Conservation (phyloP, 306 rosid genomes). For the Medicago arabica region DNA sequence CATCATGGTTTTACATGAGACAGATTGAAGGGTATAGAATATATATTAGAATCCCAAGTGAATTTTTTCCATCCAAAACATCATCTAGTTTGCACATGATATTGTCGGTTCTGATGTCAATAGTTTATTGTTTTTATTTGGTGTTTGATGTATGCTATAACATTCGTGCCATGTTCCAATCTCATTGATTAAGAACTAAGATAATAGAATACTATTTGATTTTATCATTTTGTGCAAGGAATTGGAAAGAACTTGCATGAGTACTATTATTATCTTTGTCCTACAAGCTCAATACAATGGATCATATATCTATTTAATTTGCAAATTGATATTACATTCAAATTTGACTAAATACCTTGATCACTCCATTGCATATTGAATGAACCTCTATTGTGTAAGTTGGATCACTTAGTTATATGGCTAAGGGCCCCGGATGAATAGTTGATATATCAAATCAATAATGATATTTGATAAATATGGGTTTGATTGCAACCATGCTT, state of each 20-base stretch:
- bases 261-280: not conserved
- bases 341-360: slow-evolving; percentile 36
- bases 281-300: slow-evolving; percentile 38
- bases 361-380: slow-evolving; percentile 17
- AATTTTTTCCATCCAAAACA: slow-evolving; percentile 9
- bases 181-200: slow-evolving; percentile 11
- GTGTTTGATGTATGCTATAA: slow-evolving; percentile 33
- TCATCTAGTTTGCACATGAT: slow-evolving; percentile 58
- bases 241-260: too few species aligned
- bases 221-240: slow-evolving; percentile 31
- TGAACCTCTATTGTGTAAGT: slow-evolving; percentile 12
- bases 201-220: slow-evolving; percentile 7
- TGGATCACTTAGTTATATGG: slow-evolving; percentile 30
- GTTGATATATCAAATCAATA: slow-evolving; percentile 41
- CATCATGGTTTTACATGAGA: slow-evolving; percentile 46
- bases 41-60: slow-evolving; percentile 20
- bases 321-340: slow-evolving; percentile 7
- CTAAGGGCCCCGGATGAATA: slow-evolving; percentile 6
- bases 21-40: slow-evolving; percentile 46
- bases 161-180: slow-evolving; percentile 8
- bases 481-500: slow-evolving; percentile 41
- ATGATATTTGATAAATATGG: slow-evolving; percentile 25
- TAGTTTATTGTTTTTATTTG: slow-evolving; percentile 32
- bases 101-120: slow-evolving; percentile 55
- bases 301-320: slow-evolving; percentile 22